phyloP scores from a whole-genome alignment of 2,329 filamentous ascomycete species.

The Aspergillus unguis region DNA sequence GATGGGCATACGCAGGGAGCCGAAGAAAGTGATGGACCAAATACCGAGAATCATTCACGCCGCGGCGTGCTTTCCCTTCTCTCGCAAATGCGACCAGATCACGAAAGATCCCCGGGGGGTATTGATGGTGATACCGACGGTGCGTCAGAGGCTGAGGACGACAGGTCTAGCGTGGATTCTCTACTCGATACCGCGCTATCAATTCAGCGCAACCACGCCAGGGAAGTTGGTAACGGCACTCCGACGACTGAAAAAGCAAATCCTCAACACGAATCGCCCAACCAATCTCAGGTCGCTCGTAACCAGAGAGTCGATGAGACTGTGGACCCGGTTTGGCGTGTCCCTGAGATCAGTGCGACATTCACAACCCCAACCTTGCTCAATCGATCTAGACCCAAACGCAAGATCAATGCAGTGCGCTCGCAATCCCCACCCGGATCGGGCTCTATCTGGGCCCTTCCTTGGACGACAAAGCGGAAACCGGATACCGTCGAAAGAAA shows the following conservation, averaged over 20 bases:
- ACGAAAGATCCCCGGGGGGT: background rate
- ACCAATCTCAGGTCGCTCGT: constrained; percentile 13
- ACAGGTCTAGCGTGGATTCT: constrained; percentile 23
- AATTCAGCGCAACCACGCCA: constrained; percentile 11
- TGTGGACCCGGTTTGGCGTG: constrained; percentile 30
- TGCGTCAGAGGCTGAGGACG: constrained; percentile 20
- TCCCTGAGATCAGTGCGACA: constrained; percentile 28
- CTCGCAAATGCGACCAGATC: constrained; percentile 7
- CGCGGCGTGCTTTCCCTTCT: constrained; percentile 6
- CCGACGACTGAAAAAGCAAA: constrained; percentile 20
- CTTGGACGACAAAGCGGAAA: constrained; percentile 23
- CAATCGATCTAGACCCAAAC: constrained; percentile 17
- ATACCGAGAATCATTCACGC: constrained; percentile 2
- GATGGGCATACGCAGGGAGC: background rate
- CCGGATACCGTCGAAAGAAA: constrained; percentile 21
- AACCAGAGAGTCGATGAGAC: constrained; percentile 12
- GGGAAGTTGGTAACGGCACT: constrained; percentile 5
- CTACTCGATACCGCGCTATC: constrained; percentile 19
- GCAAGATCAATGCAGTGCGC: constrained; percentile 13
- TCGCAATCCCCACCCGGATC: constrained; percentile 34
- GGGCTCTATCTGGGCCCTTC: constrained; percentile 39
- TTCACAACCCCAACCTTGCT: constrained; percentile 24
- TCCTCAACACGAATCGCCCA: constrained; percentile 10
- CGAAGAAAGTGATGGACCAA: constrained; percentile 5
- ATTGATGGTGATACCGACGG: constrained; percentile 8